Evolutionary conservation across 352 stramenopile species (phyloP), one percentile per base, ranked within the genome.

Genomic region (Phytophthora litchii): DNA sequence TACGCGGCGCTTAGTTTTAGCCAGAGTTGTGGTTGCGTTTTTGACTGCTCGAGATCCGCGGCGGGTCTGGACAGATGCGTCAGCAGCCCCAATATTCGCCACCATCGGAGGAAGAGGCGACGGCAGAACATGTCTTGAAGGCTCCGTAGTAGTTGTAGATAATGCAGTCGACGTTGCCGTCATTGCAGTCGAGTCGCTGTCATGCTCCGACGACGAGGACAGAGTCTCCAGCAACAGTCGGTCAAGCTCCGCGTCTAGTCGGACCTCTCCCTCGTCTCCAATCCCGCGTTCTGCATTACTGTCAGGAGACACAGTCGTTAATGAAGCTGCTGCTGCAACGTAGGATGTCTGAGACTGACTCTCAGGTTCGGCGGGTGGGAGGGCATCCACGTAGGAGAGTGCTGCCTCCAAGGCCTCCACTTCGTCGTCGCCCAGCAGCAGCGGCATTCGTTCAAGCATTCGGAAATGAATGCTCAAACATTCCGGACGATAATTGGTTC

Each of bases 381-480:
- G 56, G 4, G 52, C 48, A 5, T 73, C 64, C 21, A 70, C 36
- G 34, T 62, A 70, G 12, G 52, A 70, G 27, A 73, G 59, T 23
- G 59, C 64, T 13, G 64, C 59, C 37, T 73, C 64, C 32, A 70
- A 42, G n/a, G 53, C 58, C 31, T 69, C 64, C 23, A 57, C 40
- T 35, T 73, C 59, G 41, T 70, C 60, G 46, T 74, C 64, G 19
- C 61, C 59, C n/a, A 76, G 40, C 32, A 64, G 53, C 34, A 76
- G 53, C 49, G 62, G 44, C 67, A 76, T 75, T 11, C 29, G 23
- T 27, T 27, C 29, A 12, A 7, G 10, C 7, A 7, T 11, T 13
- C 10, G 29, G 2, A 13, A 12, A 7, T 34, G 29, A 13, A 62
- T 45, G 44, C 38, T 16, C 37, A 64, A 64, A 42, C 38, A 56